Conservation (phyloP, 306 rosid species). For the Fagus sylvatica region DNA sequence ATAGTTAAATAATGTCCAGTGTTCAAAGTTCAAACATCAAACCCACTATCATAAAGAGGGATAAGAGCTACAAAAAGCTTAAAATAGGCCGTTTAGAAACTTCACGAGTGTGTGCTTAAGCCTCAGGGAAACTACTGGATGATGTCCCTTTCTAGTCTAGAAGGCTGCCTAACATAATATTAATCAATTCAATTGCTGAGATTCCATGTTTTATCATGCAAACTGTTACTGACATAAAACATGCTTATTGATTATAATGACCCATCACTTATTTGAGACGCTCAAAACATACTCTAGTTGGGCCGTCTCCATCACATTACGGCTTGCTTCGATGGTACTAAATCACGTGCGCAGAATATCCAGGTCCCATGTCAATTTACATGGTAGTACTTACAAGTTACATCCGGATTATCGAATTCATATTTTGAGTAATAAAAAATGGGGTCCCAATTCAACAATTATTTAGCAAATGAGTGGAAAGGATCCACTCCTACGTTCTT, state of each 20-base stretch:
- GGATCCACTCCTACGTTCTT: too few species aligned
- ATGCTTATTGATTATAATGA: neutral
- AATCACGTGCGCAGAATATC: neutral
- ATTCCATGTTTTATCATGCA: neutral
- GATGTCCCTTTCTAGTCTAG: neutral
- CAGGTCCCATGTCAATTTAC: neutral
- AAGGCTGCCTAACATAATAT: neutral
- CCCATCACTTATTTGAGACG: neutral
- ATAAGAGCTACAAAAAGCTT: too few species aligned
- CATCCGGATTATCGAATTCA: too few species aligned
- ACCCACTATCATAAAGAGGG: too few species aligned
- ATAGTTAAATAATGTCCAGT: too few species aligned
- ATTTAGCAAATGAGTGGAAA: too few species aligned
- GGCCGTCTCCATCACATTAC: slow-evolving; percentile 27
- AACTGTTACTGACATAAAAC: neutral
- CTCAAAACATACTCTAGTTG: slow-evolving; percentile 20
- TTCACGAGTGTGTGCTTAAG: too few species aligned
- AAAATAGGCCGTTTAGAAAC: too few species aligned
- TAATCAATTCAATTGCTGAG: neutral
- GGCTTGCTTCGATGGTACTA: neutral
- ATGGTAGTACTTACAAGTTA: neutral
- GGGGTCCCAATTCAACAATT: too few species aligned
- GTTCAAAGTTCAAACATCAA: too few species aligned
- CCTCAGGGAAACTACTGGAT: too few species aligned
- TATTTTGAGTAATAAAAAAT: too few species aligned